Conservation (phyloP, 176 grass and related monocot genomes). For the Neostapfia colusana region DNA sequence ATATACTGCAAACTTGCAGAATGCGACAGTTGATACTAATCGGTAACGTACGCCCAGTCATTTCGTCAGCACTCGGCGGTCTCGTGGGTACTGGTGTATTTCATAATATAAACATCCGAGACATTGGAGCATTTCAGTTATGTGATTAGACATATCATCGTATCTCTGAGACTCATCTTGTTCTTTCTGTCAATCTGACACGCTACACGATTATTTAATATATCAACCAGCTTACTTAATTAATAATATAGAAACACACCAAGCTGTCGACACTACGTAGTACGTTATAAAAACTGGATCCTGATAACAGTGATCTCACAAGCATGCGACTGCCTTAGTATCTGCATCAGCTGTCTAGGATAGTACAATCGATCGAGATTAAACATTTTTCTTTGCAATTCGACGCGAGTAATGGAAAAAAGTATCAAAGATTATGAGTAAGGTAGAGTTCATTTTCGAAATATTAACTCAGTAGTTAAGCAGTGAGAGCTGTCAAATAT, state of each 20-base stretch:
- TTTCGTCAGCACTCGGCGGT: neutral
- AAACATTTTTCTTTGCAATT: neutral
- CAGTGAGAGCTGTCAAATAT: slow-evolving; percentile 25
- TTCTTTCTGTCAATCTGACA: neutral
- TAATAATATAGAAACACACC: neutral
- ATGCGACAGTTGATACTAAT: neutral
- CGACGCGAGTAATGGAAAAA: too few species aligned
- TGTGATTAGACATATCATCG: slow-evolving; percentile 35
- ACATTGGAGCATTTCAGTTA: neutral
- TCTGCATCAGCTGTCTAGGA: neutral
- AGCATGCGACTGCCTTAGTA: neutral
- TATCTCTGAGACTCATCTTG: slow-evolving; percentile 14
- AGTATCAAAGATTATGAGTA: neutral
- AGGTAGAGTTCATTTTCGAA: neutral
- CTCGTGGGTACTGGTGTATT: neutral
- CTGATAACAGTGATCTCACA: neutral
- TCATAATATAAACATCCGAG: slow-evolving; percentile 4
- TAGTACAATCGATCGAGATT: neutral
- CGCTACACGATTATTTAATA: neutral
- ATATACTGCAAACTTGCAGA: too few species aligned
- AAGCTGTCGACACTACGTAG: neutral
- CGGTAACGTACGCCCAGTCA: neutral
- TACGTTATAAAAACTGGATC: neutral
- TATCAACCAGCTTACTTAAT: too few species aligned
- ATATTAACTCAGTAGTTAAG: neutral